Evolutionary conservation across 805 yeast species (phyloP).

Genomic region (Wickerhamiella alocasiicola): DNA sequence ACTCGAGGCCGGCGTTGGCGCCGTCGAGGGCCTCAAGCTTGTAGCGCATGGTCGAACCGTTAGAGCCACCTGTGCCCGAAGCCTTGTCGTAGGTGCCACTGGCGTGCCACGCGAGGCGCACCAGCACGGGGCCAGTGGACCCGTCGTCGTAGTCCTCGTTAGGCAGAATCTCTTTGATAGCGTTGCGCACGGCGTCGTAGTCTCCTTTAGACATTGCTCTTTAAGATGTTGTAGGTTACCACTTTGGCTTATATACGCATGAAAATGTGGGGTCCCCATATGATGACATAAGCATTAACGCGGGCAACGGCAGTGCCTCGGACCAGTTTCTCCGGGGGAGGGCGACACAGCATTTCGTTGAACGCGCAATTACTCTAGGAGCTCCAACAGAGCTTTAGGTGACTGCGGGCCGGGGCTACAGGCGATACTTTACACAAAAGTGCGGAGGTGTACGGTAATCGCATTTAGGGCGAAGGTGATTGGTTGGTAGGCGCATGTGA

Average conservation of each 20-base stretch:
- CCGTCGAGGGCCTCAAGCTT: slow-evolving; percentile 33
- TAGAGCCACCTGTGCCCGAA: slow-evolving; percentile 41
- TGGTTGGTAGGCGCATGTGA: no score
- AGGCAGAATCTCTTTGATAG: slow-evolving; percentile 28
- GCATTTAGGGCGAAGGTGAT: no score
- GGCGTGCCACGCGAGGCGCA: slow-evolving; percentile 78
- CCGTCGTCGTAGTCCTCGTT: slow-evolving; percentile 50
- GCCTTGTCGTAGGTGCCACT: slow-evolving; percentile 62
- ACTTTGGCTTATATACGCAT: neutral
- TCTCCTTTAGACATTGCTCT: slow-evolving; percentile 21
- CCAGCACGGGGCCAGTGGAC: slow-evolving; percentile 60
- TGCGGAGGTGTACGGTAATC: no score
- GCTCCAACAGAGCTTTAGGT: no score
- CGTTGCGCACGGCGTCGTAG: slow-evolving; percentile 31
- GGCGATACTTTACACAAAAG: no score
- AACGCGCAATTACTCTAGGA: no score
- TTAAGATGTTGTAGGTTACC: neutral
- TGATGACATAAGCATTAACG: no score
- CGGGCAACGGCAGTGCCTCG: no score
- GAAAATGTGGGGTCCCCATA: slow-evolving; percentile 10
- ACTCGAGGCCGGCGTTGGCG: slow-evolving; percentile 39
- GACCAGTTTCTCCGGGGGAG: no score
- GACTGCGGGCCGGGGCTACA: no score
- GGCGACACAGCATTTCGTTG: no score
- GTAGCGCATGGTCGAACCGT: slow-evolving; percentile 44